Evolutionary conservation across 768 basidiomycete genomes (phyloP).

Genomic region (Mycena epipterygia): DNA sequence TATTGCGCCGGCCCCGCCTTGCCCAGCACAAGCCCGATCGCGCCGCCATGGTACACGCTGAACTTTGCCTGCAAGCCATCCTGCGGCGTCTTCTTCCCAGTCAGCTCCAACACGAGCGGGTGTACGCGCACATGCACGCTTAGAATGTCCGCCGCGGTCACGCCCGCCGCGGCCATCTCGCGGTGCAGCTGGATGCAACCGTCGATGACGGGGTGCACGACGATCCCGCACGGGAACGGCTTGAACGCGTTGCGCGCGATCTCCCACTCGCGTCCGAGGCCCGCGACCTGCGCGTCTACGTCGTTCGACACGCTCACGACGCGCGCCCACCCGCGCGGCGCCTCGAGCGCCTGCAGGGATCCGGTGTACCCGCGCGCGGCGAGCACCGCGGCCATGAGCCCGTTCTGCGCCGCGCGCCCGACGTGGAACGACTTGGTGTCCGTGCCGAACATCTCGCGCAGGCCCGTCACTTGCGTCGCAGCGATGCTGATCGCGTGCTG

Average conservation of each 20-base stretch:
- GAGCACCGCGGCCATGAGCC: conserved; percentile 39
- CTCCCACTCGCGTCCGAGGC: conserved; percentile 36
- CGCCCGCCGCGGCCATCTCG: conserved; percentile 15
- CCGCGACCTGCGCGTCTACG: conserved; percentile 31
- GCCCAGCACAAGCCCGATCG: conserved; percentile 37
- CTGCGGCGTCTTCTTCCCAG: conserved; percentile 39
- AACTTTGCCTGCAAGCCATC: conserved; percentile 43
- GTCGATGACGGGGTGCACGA: conserved; percentile 41
- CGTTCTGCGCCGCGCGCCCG: conserved; percentile 41
- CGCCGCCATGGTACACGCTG: conserved; percentile 40
- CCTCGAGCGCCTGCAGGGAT: conserved; percentile 39
- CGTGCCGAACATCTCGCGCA: conserved; percentile 41
- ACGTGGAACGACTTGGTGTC: conserved; percentile 43
- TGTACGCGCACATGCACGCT: conserved; percentile 37
- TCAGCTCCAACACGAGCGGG: conserved; percentile 39
- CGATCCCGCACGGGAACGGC: conserved; percentile 43
- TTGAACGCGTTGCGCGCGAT: conserved; percentile 40
- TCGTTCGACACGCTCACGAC: conserved; percentile 37
- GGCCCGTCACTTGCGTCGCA: conserved; percentile 41
- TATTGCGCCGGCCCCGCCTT: conserved; percentile 39
- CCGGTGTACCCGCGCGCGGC: conserved; percentile 38
- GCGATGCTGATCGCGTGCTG: conserved; percentile 43
- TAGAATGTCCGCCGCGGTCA: conserved; percentile 28
- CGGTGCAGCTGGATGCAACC: conserved; percentile 38
- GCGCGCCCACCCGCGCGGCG: conserved; percentile 40